Conservation (phyloP, 306 rosid species). For the Quercus mongolica region DNA sequence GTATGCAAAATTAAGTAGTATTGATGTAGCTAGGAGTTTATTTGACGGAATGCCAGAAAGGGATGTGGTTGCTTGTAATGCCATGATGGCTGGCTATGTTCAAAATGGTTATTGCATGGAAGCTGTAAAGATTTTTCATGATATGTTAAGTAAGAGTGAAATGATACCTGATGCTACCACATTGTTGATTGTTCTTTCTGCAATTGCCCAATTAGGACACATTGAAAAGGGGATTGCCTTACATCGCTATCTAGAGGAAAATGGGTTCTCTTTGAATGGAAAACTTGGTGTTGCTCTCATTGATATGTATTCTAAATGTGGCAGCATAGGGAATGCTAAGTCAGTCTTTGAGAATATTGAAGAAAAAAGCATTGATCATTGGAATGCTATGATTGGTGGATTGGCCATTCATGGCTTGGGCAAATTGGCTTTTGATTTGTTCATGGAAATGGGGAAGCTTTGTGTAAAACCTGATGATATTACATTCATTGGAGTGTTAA, state of each 20-base stretch:
- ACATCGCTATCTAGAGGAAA: slow-evolving; percentile 46
- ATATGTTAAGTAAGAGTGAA: slow-evolving; percentile 32
- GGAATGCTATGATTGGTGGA: slow-evolving; percentile 77
- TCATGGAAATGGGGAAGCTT: slow-evolving; percentile 56
- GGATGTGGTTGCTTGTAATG: slow-evolving; percentile 52
- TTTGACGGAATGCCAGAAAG: slow-evolving; percentile 66
- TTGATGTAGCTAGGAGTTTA: slow-evolving; percentile 48
- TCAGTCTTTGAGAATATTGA: slow-evolving; percentile 50
- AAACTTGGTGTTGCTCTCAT: slow-evolving; percentile 66
- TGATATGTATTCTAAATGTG: slow-evolving; percentile 80
- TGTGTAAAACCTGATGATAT: slow-evolving; percentile 58
- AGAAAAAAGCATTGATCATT: slow-evolving; percentile 61
- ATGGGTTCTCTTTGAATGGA: slow-evolving; percentile 36
- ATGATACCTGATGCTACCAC: slow-evolving; percentile 53
- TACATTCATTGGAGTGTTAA: slow-evolving; percentile 62
- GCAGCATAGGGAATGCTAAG: slow-evolving; percentile 56
- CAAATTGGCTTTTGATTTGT: slow-evolving; percentile 48
- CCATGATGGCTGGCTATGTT: slow-evolving; percentile 76
- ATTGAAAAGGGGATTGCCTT: slow-evolving; percentile 45
- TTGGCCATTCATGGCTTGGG: slow-evolving; percentile 68
- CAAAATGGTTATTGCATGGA: slow-evolving; percentile 54
- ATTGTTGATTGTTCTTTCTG: slow-evolving; percentile 57
- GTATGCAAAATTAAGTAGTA: slow-evolving; percentile 45
- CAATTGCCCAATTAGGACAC: slow-evolving; percentile 52
- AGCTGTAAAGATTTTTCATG: slow-evolving; percentile 60